Evolutionary conservation across 2,329 filamentous ascomycete species (phyloP), one percentile per base, ranked within the genome.

Genomic region (Fusarium sp.): DNA sequence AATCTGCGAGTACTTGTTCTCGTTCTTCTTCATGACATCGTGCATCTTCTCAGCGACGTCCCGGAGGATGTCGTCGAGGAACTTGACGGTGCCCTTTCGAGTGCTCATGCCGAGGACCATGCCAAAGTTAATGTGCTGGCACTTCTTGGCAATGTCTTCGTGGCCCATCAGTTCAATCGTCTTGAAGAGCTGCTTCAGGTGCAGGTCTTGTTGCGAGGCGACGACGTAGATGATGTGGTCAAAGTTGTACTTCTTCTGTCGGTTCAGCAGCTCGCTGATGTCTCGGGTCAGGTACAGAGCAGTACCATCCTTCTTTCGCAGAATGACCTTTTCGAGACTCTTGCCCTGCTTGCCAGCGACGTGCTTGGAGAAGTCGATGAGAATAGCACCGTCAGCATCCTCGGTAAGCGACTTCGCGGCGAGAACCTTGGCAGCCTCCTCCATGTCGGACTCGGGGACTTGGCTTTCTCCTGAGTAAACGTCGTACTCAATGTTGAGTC

Each of bases 1-100:
- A 23, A 99, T 92, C 84, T 98, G 95, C 66, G 91, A 86, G 84
- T 98, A 99, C 87, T 99, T 99, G 80, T 89, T 88, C 78, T 93
- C 89, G 83, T 98, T 98, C 86, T 93, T 93, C 84, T 87, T 91
- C 97, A 99, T 99, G 61, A 97, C 94, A 71, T 98, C 94, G 87
- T 98, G 96, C 97, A 99, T 99, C 85, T 95, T 94, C 65, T 98
- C 96, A 79, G 91, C 92, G 9, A 97, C 95, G 77, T 95, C 93
- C 18, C 81, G 69, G n/a, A 81, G 77, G 32, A 81, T 81, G 9
- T 81, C 80, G 30, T 81, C 87, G 45, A 90, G 81, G 85, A 94
- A 94, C 83, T 93, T 93, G 77, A 95, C 93, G 0, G 92, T 95
- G 70, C 92, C 92, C 81, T 88, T 92, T 76, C 89, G 90, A 74